Conservation (phyloP, 2,329 filamentous ascomycete genomes). For the Talaromyces islandicus region DNA sequence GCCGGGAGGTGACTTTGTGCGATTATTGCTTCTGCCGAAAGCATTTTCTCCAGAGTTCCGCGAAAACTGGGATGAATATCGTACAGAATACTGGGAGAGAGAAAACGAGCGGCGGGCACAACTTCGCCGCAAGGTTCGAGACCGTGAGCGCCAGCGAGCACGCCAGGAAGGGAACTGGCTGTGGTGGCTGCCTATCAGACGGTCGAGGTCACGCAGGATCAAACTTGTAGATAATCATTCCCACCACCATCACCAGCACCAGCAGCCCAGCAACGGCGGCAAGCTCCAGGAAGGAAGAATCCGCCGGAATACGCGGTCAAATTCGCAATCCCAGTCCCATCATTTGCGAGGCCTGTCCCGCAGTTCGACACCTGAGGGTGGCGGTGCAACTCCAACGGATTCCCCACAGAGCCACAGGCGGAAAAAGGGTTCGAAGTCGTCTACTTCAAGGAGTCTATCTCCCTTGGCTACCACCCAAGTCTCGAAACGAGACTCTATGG, state of each 20-base stretch:
- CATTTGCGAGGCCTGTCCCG: constrained; percentile 33
- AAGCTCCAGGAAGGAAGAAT: constrained; percentile 25
- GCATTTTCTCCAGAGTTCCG: constrained; percentile 91
- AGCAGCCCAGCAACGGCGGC: constrained; percentile 18
- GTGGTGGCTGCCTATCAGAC: constrained; percentile 68
- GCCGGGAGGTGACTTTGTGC: constrained; percentile 84
- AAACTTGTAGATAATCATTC: constrained; percentile 18
- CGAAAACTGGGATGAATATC: constrained; percentile 94
- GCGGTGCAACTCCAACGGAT: constrained; percentile 25
- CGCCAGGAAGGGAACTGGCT: constrained; percentile 66
- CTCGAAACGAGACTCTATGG: constrained; percentile 29
- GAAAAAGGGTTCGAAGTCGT: constrained; percentile 24
- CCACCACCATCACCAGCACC: constrained; percentile 18
- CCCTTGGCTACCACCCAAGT: constrained; percentile 30
- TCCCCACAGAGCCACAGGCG: constrained; percentile 20
- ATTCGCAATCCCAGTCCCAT: constrained; percentile 33
- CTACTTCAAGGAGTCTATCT: constrained; percentile 23
- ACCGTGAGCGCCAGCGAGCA: constrained; percentile 61
- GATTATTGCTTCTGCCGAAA: constrained; percentile 84
- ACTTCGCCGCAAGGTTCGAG: constrained; percentile 64
- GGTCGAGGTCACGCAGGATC: constrained; percentile 24
- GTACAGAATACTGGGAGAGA: constrained; percentile 91
- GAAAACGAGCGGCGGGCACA: constrained; percentile 84
- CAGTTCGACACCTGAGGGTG: constrained; percentile 34
- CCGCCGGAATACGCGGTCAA: constrained; percentile 30